Conservation (phyloP, 2,329 filamentous ascomycete genomes). For the Orbilia blumenaviensis region DNA sequence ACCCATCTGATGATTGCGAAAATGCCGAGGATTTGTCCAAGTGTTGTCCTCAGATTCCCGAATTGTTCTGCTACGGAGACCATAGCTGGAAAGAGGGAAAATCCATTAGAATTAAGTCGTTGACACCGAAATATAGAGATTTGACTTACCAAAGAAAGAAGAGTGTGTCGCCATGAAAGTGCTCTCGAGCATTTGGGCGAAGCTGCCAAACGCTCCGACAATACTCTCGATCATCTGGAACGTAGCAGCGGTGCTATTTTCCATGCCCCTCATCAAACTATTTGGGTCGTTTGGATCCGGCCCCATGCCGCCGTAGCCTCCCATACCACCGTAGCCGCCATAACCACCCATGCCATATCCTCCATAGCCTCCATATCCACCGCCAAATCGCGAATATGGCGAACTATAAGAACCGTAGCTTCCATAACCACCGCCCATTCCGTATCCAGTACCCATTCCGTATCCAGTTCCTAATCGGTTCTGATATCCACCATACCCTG, state of each 20-base stretch:
- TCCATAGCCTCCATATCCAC: slow-evolving; percentile 60
- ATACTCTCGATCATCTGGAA: slow-evolving; percentile 99
- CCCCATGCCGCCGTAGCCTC: slow-evolving; percentile 64
- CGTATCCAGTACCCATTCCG: slow-evolving; percentile 58
- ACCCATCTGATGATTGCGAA: slow-evolving; percentile 97
- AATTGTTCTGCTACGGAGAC: slow-evolving; percentile 98
- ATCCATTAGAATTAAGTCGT: slow-evolving; percentile 21
- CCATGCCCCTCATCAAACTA: slow-evolving; percentile 94
- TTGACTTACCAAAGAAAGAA: slow-evolving; percentile 86
- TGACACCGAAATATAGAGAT: slow-evolving; percentile 29
- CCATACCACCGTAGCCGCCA: slow-evolving; percentile 62
- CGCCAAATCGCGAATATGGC: slow-evolving; percentile 62
- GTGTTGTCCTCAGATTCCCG: slow-evolving; percentile 87
- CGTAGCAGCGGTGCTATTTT: slow-evolving; percentile 91
- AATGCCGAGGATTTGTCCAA: slow-evolving; percentile 92
- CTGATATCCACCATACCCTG: slow-evolving; percentile 59
- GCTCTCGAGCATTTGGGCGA: slow-evolving; percentile 98
- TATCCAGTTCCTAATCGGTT: slow-evolving; percentile 60
- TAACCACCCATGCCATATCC: slow-evolving; percentile 62
- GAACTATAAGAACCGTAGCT: slow-evolving; percentile 58
- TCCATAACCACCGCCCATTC: slow-evolving; percentile 60
- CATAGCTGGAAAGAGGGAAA: slow-evolving; percentile 87
- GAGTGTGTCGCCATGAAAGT: slow-evolving; percentile 99
- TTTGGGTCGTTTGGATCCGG: slow-evolving; percentile 84
- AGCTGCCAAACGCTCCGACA: slow-evolving; percentile 94